Evolutionary conservation across 2,329 filamentous ascomycete species (phyloP).

Genomic region (Fusarium nematophilum): DNA sequence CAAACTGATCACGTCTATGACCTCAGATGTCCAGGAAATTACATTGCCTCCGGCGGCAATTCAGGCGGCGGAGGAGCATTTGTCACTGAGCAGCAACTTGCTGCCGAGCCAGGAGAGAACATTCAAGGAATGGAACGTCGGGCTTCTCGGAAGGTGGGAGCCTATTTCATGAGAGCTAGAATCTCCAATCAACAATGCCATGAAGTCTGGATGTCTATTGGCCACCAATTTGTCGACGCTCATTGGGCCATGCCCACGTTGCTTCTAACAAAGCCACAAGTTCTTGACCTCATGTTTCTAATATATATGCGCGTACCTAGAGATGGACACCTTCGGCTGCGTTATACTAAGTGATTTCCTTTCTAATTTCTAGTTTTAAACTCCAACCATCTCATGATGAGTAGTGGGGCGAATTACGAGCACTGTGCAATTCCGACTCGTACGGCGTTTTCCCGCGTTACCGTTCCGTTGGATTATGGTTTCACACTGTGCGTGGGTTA

Average conservation of each 20-base stretch:
- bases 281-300: too few relatives aligned
- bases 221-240: background rate
- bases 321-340: too few relatives aligned
- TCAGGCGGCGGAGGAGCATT: slow-evolving; percentile 52
- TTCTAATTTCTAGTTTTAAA: too few relatives aligned
- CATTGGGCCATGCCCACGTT: too few relatives aligned
- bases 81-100: slow-evolving; percentile 61
- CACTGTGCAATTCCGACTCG: too few relatives aligned
- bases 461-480: background rate
- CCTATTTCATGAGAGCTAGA: background rate
- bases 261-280: too few relatives aligned
- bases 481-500: background rate
- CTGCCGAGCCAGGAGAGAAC: slow-evolving; percentile 66
- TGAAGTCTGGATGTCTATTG: background rate
- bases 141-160: slow-evolving; percentile 63
- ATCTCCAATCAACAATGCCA: background rate
- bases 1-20: slow-evolving; percentile 61
- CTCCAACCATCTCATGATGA: too few relatives aligned
- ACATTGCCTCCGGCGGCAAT: slow-evolving; percentile 65
- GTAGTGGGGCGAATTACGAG: too few relatives aligned
- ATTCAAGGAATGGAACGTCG: slow-evolving; percentile 76
- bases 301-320: too few relatives aligned
- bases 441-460: background rate
- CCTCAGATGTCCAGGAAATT: slow-evolving; percentile 69
- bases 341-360: too few relatives aligned